A percentile compares a stretch with the other conserved stretches of the same genome.
Conservation (phyloP, 192 early-diverging fungal species). For the Gamsiella multidivaricata region DNA sequence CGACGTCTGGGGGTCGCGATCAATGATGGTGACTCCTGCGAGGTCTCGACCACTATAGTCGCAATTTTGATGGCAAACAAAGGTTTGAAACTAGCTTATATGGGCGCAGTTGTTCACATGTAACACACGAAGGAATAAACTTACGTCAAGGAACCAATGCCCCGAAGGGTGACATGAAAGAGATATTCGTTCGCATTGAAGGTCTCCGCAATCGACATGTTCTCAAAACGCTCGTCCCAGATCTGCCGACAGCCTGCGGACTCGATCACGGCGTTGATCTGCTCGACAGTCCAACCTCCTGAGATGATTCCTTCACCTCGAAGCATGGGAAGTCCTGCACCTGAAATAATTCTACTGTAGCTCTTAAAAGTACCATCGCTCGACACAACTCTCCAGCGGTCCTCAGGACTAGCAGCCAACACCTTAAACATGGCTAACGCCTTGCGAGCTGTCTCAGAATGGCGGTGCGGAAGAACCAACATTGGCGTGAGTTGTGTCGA, state of each 20-base stretch:
- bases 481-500: constrained; percentile 21
- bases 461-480: constrained; percentile 38
- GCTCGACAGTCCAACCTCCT: constrained; percentile 63
- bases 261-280: constrained; percentile 61
- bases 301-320: constrained; percentile 60
- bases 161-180: constrained; percentile 50
- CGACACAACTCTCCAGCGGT: constrained; percentile 62
- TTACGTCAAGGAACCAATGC: constrained; percentile 54
- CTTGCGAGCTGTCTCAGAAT: constrained; percentile 51
- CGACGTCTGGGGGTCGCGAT: constrained; percentile 59
- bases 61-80: constrained; percentile 10
- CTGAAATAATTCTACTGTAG: constrained; percentile 56
- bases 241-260: constrained; percentile 59
- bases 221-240: constrained; percentile 66
- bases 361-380: constrained; percentile 60
- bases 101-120: not conserved
- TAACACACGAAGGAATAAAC: not conserved
- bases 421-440: constrained; percentile 60
- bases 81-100: not conserved
- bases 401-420: constrained; percentile 45
- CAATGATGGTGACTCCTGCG: constrained; percentile 59
- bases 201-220: constrained; percentile 57
- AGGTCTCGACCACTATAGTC: constrained; percentile 59
- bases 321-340: constrained; percentile 58
- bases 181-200: constrained; percentile 64